Percentiles rank a stretch among this genome's conserved stretches.
Conservation (phyloP, 306 rosid species). For the Cucurbita ficifolia region DNA sequence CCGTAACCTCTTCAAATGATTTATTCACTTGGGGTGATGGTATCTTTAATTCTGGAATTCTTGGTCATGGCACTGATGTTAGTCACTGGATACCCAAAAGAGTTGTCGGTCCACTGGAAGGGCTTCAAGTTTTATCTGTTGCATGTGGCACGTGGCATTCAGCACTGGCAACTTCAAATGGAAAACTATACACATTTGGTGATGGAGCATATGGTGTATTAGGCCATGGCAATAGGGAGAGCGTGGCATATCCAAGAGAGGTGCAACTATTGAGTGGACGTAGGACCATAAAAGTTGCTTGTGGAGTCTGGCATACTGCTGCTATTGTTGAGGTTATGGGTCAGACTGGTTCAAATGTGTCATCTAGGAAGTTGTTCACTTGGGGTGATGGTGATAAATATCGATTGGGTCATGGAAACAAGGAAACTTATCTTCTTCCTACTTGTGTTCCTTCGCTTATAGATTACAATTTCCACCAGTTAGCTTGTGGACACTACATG, state of each 20-base stretch:
- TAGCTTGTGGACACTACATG: constrained; percentile 77
- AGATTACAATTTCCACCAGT: constrained; percentile 69
- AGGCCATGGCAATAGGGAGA: constrained; percentile 80
- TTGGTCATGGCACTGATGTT: constrained; percentile 76
- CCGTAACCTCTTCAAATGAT: constrained; percentile 58
- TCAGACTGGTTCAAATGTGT: constrained; percentile 26
- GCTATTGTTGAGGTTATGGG: constrained; percentile 76
- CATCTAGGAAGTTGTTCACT: constrained; percentile 59
- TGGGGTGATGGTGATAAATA: constrained; percentile 96
- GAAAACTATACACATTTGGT: constrained; percentile 80
- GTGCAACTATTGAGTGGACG: constrained; percentile 57
- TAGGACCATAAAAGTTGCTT: constrained; percentile 64
- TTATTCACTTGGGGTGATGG: constrained; percentile 94
- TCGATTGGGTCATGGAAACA: constrained; percentile 79
- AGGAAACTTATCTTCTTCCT: constrained; percentile 66
- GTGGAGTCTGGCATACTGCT: constrained; percentile 97
- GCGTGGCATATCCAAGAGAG: constrained; percentile 59
- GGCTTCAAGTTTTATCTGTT: constrained; percentile 69
- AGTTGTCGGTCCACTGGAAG: constrained; percentile 53
- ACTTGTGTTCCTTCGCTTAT: constrained; percentile 73
- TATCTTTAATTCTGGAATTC: constrained; percentile 59
- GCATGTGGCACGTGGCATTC: constrained; percentile 96
- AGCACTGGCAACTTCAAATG: constrained; percentile 58
- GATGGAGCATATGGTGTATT: constrained; percentile 86
- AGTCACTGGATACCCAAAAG: constrained; percentile 79